These are phyloP conservation scores for Erodium maritimum DNA, from an alignment of 345 rosid genomes.

Conservation along the genomic window DNA sequence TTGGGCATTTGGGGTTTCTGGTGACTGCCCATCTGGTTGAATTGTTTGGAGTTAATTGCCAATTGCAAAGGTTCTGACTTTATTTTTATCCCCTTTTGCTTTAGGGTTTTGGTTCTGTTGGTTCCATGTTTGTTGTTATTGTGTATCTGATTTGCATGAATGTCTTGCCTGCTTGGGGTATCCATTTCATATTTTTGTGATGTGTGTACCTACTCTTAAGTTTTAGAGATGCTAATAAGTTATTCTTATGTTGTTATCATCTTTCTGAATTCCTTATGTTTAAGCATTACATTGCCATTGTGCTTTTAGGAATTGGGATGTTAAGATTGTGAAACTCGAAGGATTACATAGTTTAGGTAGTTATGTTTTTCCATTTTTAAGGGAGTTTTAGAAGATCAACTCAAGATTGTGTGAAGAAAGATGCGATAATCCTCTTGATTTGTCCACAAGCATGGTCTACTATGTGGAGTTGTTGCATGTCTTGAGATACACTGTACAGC, in stretches of 20 bases:
- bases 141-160: background rate
- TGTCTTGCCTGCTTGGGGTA: background rate
- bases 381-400: background rate
- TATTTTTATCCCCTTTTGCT: background rate
- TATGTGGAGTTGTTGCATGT: background rate
- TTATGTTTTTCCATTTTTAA: background rate
- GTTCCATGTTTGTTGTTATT: background rate
- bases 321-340: background rate
- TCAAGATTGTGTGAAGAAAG: background rate
- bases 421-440: background rate
- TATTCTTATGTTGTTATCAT: background rate
- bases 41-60: constrained; percentile 4
- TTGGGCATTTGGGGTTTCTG: constrained; percentile 12
- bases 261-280: background rate
- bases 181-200: background rate
- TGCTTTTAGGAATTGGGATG: background rate
- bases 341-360: background rate
- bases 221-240: background rate
- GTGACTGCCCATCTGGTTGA: constrained; percentile 22
- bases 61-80: constrained; percentile 7
- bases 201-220: background rate
- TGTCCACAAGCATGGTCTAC: background rate
- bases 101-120: constrained; percentile 3
- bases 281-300: background rate
- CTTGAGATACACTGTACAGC: background rate